Evolutionary conservation across 106 monocot species (phyloP), one percentile per base, ranked within the genome.

Genomic region (Allium sativum): DNA sequence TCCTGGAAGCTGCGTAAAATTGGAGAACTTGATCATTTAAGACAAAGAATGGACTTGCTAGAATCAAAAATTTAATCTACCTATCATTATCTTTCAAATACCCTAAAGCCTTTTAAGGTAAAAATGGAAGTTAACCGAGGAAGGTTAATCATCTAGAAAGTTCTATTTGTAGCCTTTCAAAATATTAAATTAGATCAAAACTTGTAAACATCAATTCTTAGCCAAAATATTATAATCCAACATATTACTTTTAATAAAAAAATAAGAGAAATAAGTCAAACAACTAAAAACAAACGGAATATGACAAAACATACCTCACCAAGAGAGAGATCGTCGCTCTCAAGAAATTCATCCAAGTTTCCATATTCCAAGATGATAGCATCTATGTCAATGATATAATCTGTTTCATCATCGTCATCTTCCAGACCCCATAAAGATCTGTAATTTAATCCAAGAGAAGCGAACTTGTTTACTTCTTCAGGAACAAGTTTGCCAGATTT

Each of bases 331-430:
- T 57, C 54, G 69, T 91, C 95, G 76, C 76, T 75, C 61, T 84
- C 81, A 72, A 96, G 91, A 57, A 96, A 96, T 55, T 90, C 95
- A 31, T 80, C 77, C 73, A 87, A 96, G 61, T 81, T 82, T 70
- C 95, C 95, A 80, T 77, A 90, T 47, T 90, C 90, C 10, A 77
- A 73, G 9, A 90, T 70, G 55, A 96, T 84, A 31, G 56, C 55
- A 56, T 90, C 73, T 21, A 96, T 82, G 31, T 87, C 82, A 56
- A 93, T 68, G 11, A 53, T 86, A 72, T 77, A 48, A 40, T 74
- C 80, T 75, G 61, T 72, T 42, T 78, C 81, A 42, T 84, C 84
- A 62, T 84, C 86, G 56, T 77, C 85, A 70, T 69, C 86, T 63
- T 65, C 85, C 81, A 78, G 90, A 73, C 61, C 53, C 20, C 77